Percentiles rank a stretch among this genome's conserved stretches.
phyloP scores from a whole-genome alignment of 148 eudicot species.

The Amaranthus cruentus region DNA sequence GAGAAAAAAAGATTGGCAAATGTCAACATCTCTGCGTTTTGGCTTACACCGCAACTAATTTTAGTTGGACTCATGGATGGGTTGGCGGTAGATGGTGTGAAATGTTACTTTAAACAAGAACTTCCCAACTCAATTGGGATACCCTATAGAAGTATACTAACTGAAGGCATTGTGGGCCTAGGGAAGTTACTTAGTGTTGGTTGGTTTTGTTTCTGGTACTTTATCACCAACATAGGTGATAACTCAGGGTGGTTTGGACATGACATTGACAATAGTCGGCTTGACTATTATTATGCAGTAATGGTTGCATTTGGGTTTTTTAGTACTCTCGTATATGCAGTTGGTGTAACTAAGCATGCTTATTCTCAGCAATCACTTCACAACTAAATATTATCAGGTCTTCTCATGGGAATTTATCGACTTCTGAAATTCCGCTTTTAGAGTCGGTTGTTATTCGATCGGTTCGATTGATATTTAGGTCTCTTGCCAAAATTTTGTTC shows the following conservation, averaged over 20 bases:
- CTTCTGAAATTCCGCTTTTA: too few relatives aligned
- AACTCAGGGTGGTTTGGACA: neutral
- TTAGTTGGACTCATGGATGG: constrained; percentile 4
- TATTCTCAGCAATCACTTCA: too few relatives aligned
- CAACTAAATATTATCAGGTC: too few relatives aligned
- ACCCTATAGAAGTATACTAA: neutral
- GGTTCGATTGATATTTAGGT: too few relatives aligned
- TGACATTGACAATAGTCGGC: neutral
- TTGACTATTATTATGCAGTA: neutral
- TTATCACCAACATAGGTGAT: neutral
- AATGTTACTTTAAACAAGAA: neutral
- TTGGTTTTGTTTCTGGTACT: neutral
- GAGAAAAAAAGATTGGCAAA: neutral
- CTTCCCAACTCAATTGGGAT: neutral
- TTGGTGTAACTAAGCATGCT: too few relatives aligned
- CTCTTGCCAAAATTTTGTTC: too few relatives aligned
- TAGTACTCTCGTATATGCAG: neutral
- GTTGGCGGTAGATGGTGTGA: constrained; percentile 2
- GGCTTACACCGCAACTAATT: constrained; percentile 3
- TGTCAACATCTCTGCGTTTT: neutral
- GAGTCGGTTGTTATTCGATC: too few relatives aligned
- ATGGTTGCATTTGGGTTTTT: neutral
- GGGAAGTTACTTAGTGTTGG: neutral
- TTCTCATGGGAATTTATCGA: too few relatives aligned
- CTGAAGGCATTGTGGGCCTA: neutral